Percentiles rank a stretch among this genome's conserved stretches.
phyloP scores from a whole-genome alignment of 495 filamentous ascomycete species.

The Neurospora sp. region DNA sequence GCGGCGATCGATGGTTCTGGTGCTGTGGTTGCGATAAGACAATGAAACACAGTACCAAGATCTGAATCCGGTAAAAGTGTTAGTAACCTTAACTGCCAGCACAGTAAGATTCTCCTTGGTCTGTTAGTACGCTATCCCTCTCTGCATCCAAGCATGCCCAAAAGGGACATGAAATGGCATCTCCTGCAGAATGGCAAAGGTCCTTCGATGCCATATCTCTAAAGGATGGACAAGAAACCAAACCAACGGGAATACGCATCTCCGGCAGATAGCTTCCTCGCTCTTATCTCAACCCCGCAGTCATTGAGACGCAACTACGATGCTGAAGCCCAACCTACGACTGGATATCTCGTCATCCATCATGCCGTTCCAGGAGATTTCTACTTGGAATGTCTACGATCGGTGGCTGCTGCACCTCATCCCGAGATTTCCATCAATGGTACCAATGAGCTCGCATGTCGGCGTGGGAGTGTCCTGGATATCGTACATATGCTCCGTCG shows the following conservation, averaged over 20 bases:
- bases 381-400: slow-evolving; percentile 1
- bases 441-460: slow-evolving; percentile 6
- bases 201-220: neutral
- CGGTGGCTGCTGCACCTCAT: slow-evolving; percentile 6
- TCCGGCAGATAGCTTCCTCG: neutral
- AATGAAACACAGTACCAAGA: neutral
- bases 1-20: neutral
- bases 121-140: neutral
- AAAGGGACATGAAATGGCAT: neutral
- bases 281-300: neutral
- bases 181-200: neutral
- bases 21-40: neutral
- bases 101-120: neutral
- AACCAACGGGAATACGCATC: neutral
- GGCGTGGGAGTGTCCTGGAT: slow-evolving; percentile 6
- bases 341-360: neutral
- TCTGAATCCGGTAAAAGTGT: neutral
- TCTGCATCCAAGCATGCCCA: neutral
- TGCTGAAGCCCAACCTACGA: neutral
- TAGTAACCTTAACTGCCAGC: neutral
- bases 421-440: slow-evolving; percentile 10
- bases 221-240: neutral
- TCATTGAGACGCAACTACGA: neutral
- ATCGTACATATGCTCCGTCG: neutral
- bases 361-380: neutral